Evolutionary conservation across 768 basidiomycete species (phyloP).

Genomic region (Suillus bovinus): DNA sequence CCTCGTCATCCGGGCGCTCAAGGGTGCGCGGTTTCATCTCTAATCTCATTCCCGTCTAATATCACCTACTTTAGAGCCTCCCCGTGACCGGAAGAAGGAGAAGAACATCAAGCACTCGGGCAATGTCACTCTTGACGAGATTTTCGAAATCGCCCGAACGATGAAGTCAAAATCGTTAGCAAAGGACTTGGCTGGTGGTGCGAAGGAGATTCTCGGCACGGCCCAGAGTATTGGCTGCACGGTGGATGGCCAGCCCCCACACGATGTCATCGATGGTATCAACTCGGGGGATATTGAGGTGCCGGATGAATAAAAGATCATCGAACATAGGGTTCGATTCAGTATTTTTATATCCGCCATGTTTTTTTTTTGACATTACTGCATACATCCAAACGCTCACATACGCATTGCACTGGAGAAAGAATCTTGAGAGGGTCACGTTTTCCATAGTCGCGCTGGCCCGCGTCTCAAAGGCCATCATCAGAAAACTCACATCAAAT

Average conservation of each 20-base stretch:
- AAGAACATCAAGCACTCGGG: conserved; percentile 99
- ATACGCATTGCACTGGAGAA: too few species aligned
- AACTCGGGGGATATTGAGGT: conserved; percentile 54
- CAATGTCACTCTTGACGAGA: conserved; percentile 92
- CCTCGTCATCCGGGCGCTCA: conserved; percentile 96
- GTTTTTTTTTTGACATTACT: too few species aligned
- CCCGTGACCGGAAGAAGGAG: conserved; percentile 99
- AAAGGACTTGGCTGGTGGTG: conserved; percentile 85
- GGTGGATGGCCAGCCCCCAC: conserved; percentile 88
- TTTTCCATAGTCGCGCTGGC: too few species aligned
- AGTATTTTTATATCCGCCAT: too few species aligned
- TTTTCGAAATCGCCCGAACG: conserved; percentile 92
- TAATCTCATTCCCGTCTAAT: conserved; percentile 1
- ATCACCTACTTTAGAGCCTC: conserved; percentile 68
- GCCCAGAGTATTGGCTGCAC: conserved; percentile 98
- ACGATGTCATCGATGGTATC: conserved; percentile 90
- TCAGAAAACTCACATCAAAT: too few species aligned
- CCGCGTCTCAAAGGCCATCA: too few species aligned
- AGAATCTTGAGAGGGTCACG: too few species aligned
- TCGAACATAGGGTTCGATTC: too few species aligned
- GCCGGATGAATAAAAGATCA: too few species aligned
- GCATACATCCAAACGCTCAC: too few species aligned
- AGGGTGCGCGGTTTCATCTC: conserved; percentile 60
- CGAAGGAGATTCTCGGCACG: conserved; percentile 98
- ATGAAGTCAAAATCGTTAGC: conserved; percentile 95